Percentiles rank a stretch among this genome's conserved stretches.
Conservation (phyloP, 495 filamentous ascomycete genomes). For the Neurospora africana region DNA sequence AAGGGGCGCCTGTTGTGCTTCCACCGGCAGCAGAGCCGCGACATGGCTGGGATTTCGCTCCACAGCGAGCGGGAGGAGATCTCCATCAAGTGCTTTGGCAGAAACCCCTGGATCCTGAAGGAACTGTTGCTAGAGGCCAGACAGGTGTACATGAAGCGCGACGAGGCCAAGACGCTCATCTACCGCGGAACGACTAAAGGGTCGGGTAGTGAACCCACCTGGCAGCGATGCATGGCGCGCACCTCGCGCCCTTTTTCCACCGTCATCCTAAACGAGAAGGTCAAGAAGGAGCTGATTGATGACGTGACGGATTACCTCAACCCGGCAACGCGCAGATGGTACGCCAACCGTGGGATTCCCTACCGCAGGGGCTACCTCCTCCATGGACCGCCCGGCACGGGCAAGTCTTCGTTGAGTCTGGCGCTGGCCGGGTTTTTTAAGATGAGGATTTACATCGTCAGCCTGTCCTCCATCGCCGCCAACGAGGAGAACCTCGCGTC, state of each 20-base stretch:
- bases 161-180: constrained; percentile 54
- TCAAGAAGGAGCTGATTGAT: constrained; percentile 63
- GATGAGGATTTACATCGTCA: constrained; percentile 50
- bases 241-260: constrained; percentile 71
- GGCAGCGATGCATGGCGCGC: constrained; percentile 47
- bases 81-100: constrained; percentile 54
- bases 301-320: constrained; percentile 88
- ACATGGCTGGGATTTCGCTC: constrained; percentile 17
- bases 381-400: constrained; percentile 39
- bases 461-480: constrained; percentile 49
- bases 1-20: constrained; percentile 46
- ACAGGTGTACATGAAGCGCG: constrained; percentile 43
- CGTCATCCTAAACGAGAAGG: constrained; percentile 66
- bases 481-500: constrained; percentile 61
- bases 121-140: constrained; percentile 57
- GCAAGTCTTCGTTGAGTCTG: constrained; percentile 43
- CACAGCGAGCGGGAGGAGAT: constrained; percentile 46
- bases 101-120: constrained; percentile 54
- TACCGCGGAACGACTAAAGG: constrained; percentile 44
- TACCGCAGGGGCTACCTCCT: constrained; percentile 40
- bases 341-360: constrained; percentile 49
- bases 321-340: constrained; percentile 67
- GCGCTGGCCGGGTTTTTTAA: constrained; percentile 35
- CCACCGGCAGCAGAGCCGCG: constrained; percentile 29
- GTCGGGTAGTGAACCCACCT: constrained; percentile 24